phyloP scores from a whole-genome alignment of 2,329 filamentous ascomycete species.

The Monosporascus sp. region DNA sequence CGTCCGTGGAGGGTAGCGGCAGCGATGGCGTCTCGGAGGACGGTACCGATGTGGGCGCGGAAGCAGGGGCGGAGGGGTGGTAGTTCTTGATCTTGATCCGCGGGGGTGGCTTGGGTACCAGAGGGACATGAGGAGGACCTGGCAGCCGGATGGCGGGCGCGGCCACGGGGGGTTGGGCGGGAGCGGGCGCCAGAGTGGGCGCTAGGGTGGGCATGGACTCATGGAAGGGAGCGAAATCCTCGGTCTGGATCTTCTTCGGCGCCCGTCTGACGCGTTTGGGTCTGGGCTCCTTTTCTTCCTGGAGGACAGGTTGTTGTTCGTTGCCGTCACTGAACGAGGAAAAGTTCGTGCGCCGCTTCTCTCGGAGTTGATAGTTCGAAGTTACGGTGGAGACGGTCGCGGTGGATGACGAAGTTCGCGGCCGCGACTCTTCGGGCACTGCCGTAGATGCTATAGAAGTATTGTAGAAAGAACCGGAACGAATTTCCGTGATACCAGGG shows the following conservation, averaged over 20 bases:
- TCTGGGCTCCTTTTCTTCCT: slow-evolving; percentile 24
- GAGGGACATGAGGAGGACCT: slow-evolving; percentile 4
- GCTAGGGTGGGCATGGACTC: slow-evolving; percentile 5
- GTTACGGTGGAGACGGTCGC: slow-evolving; percentile 42
- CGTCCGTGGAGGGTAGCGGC: slow-evolving; percentile 6
- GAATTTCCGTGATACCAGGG: slow-evolving; percentile 29
- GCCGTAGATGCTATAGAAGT: slow-evolving; percentile 29
- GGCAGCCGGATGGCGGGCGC: slow-evolving; percentile 6
- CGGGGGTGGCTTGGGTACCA: slow-evolving; percentile 15
- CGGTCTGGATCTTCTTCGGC: slow-evolving; percentile 21
- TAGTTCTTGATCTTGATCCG: slow-evolving; percentile 32
- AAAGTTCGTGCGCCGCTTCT: slow-evolving; percentile 51
- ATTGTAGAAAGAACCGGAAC: slow-evolving; percentile 34
- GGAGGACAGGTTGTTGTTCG: slow-evolving; percentile 26
- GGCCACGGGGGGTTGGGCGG: slow-evolving; percentile 2
- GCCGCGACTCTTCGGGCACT: slow-evolving; percentile 41
- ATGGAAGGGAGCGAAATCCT: slow-evolving; percentile 8
- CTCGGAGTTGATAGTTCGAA: slow-evolving; percentile 47
- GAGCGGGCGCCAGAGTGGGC: slow-evolving; percentile 1
- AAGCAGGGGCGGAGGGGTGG: slow-evolving; percentile 8
- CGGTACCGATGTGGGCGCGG: slow-evolving; percentile 6
- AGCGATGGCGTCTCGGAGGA: slow-evolving; percentile 14
- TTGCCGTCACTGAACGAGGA: slow-evolving; percentile 40
- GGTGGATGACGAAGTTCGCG: slow-evolving; percentile 48
- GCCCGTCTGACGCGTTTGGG: slow-evolving; percentile 22